Conservation (phyloP, 2,329 filamentous ascomycete species). For the Pyrenophora tritici-repentis region DNA sequence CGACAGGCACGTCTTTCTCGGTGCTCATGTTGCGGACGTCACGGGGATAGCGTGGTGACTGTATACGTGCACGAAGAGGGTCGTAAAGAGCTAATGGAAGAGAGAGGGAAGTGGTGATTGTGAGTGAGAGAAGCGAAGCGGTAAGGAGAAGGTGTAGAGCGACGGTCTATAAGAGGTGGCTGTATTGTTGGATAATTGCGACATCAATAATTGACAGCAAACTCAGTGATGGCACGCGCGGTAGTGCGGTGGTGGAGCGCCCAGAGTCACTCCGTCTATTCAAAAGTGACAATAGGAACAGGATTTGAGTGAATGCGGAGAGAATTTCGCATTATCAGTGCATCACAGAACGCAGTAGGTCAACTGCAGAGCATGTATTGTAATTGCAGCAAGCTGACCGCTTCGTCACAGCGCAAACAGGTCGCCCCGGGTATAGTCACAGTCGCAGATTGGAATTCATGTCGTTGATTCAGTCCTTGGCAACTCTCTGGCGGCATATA, state of each 20-base stretch:
- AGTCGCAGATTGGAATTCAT: conserved; percentile 10
- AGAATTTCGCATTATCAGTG: not conserved
- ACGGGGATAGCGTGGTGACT: not conserved
- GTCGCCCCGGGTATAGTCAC: not conserved
- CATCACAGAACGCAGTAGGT: not conserved
- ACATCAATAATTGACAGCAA: not conserved
- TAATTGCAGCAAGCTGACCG: conserved; percentile 2
- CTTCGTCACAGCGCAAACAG: conserved; percentile 23
- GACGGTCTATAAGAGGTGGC: not conserved
- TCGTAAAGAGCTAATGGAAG: not conserved
- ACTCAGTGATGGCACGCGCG: conserved; percentile 1
- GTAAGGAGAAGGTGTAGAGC: not conserved
- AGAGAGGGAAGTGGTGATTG: not conserved
- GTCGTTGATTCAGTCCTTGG: conserved; percentile 23
- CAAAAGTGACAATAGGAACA: not conserved
- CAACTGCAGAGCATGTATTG: conserved; percentile 3
- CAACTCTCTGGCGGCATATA: conserved; percentile 29
- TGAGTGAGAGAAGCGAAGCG: not conserved
- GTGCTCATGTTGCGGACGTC: not conserved
- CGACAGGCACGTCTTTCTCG: not conserved
- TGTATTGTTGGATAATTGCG: not conserved
- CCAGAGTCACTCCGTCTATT: not conserved
- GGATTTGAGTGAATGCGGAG: not conserved
- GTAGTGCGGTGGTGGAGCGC: not conserved
- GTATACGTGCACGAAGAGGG: not conserved